These are phyloP conservation scores for Narthecium ossifragum DNA, from an alignment of 106 monocot species.

Conservation along the genomic window DNA sequence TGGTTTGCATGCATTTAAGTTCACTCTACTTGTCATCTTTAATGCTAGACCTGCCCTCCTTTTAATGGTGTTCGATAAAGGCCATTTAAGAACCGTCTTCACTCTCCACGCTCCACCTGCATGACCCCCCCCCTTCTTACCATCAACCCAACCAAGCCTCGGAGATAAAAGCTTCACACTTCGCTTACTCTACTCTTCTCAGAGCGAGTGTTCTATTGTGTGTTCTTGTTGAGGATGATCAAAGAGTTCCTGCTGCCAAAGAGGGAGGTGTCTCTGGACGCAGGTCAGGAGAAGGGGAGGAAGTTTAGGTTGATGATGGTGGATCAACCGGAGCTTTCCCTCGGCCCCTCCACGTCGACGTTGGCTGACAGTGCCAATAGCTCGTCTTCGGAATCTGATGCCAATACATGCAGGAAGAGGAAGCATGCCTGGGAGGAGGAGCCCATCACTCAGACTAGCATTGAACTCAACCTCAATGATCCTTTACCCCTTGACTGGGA, in stretches of 20 bases:
- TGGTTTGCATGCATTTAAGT: slow-evolving; percentile 54
- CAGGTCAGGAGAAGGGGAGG: slow-evolving; percentile 10
- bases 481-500: slow-evolving; percentile 74
- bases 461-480: slow-evolving; percentile 50
- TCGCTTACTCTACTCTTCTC: too few relatives aligned
- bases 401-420: slow-evolving; percentile 35
- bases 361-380: slow-evolving; percentile 14
- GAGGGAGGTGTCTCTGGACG: slow-evolving; percentile 6
- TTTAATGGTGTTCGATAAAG: slow-evolving; percentile 60
- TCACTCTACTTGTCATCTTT: slow-evolving; percentile 48
- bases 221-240: slow-evolving; percentile 10
- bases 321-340: slow-evolving; percentile 51
- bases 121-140: slow-evolving; percentile 13
- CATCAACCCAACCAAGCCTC: too few relatives aligned
- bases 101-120: slow-evolving; percentile 34
- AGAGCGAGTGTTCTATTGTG: too few relatives aligned
- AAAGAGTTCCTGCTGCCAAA: slow-evolving; percentile 11
- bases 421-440: slow-evolving; percentile 47
- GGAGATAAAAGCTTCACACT: too few relatives aligned
- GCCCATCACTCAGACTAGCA: slow-evolving; percentile 13
- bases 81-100: slow-evolving; percentile 56
- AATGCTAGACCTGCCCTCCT: slow-evolving; percentile 50
- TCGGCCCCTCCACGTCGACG: slow-evolving; percentile 27
- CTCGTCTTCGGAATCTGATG: slow-evolving; percentile 35
- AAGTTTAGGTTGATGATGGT: slow-evolving; percentile 4